These are phyloP conservation scores for Eimeria brunetti DNA, from an alignment of 169 alveolate genomes.

Conservation along the genomic window DNA sequence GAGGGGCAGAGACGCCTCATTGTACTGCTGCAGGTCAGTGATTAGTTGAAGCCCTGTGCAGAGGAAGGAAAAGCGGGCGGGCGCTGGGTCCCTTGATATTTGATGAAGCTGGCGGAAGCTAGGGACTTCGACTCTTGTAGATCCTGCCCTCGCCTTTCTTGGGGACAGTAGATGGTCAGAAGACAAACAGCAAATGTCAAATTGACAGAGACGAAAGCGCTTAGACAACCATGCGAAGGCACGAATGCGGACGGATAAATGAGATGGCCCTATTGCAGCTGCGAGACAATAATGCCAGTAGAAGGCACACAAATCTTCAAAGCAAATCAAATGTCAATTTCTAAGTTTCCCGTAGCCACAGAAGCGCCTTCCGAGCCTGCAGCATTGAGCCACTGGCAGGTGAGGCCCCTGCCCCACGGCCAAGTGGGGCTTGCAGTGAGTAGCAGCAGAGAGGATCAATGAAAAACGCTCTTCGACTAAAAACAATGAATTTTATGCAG, in stretches of 20 bases:
- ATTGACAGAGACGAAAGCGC: background rate
- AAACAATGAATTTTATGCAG: background rate
- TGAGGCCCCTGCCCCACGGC: background rate
- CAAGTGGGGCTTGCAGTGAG: conserved; percentile 7
- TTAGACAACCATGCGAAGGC: background rate
- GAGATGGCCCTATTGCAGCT: background rate
- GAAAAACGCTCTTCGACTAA: background rate
- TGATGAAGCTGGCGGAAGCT: background rate
- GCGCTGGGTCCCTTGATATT: background rate
- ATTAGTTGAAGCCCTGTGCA: background rate
- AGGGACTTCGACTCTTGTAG: background rate
- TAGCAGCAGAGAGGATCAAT: background rate
- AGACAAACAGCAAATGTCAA: background rate
- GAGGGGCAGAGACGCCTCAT: conserved; percentile 20
- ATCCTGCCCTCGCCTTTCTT: background rate
- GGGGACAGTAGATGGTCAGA: background rate
- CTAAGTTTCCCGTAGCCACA: background rate
- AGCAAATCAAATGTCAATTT: background rate
- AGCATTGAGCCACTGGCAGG: conserved; percentile 12
- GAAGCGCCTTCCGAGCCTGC: background rate
- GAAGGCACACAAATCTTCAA: background rate
- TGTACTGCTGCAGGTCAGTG: background rate
- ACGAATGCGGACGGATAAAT: background rate
- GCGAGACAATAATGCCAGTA: background rate
- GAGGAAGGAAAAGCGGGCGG: background rate